These are phyloP conservation scores for Chaetomiaceae sp. DNA, from an alignment of 2,329 filamentous ascomycete genomes.

Conservation along the genomic window DNA sequence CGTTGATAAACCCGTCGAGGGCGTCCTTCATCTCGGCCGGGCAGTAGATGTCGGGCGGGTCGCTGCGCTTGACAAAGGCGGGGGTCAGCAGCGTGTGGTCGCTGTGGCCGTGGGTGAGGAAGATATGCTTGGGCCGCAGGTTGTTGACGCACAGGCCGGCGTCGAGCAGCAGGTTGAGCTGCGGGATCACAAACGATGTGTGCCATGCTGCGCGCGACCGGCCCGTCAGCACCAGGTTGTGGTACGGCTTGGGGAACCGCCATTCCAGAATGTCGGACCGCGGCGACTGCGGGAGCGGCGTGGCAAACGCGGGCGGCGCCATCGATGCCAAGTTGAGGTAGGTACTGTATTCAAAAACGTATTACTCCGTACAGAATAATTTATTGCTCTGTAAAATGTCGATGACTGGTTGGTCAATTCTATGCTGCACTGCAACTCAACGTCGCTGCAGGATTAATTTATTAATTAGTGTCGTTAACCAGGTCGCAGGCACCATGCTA, in stretches of 20 bases:
- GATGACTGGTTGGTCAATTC: too few species aligned
- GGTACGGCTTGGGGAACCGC: conserved; percentile 40
- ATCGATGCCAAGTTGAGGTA: not conserved
- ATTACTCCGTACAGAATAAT: too few species aligned
- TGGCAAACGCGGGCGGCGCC: conserved; percentile 34
- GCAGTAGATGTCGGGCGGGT: conserved; percentile 44
- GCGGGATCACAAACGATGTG: conserved; percentile 46
- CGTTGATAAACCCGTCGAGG: conserved; percentile 38
- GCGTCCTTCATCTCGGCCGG: conserved; percentile 37
- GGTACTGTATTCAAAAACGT: too few species aligned
- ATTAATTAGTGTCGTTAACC: too few species aligned
- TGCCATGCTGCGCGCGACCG: conserved; percentile 48
- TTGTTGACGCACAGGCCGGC: conserved; percentile 44
- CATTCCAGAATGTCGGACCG: conserved; percentile 43
- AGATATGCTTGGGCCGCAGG: conserved; percentile 43
- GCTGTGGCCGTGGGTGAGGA: conserved; percentile 46
- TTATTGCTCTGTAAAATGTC: too few species aligned
- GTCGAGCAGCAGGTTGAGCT: conserved; percentile 46
- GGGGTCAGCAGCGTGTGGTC: conserved; percentile 43
- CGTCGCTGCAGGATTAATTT: too few species aligned
- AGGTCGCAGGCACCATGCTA: too few species aligned
- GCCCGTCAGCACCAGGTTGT: conserved; percentile 41
- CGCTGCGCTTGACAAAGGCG: conserved; percentile 40
- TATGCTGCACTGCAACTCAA: too few species aligned
- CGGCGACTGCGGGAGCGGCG: conserved; percentile 39